Evolutionary conservation across 1,139 yeast species (phyloP), one percentile per base, ranked within the genome.

Genomic region (Saccharomycopsis hybrid): DNA sequence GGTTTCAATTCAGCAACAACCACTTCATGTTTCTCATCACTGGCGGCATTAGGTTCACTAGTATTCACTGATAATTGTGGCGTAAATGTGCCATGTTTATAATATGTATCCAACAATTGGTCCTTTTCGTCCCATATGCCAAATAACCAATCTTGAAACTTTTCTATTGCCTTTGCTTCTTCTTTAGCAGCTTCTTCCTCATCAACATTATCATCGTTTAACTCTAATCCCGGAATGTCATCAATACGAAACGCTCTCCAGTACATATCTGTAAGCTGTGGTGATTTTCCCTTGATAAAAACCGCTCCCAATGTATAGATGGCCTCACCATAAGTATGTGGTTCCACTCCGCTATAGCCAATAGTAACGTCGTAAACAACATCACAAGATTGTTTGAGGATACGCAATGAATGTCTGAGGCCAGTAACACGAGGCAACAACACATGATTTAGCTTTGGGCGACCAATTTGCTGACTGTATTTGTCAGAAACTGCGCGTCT

Each of bases 401-500:
- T 74, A 48, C 76, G 69, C 53, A 90, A 71, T 5, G 84, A 74
- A 56, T 81, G 77, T 58, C 84, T 79, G 38, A 92, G 70, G 0
- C 98, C 99, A 43, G 92, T 79, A 0, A 77, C 72, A 52, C 95
- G 76, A 18, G 99, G 99, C 30, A 89, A 68, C 54, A 92, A 70
- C 9, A 86, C 78, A 63, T 88, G 81, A 44, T 73, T 71, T 54
- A 85, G 75, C 4, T 61, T 63, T 33, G 57, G 58, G 47, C 67
- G 64, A 25, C 74, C 73, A 41, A 72, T 65, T 56, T 80, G 76
- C 8, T 65, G 67, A 30, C 86, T 84, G 65, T 70, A 92, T 13
- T 65, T 72, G 13, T 69, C 70, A 2, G 90, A 80, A 53, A 77
- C 77, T 5, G 61, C 68, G 46, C 77, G 73, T 3, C 96, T 88